Base-by-base conservation (phyloP, 1,284 basidiomycete genomes). In the Ustilago hordei region DNA sequence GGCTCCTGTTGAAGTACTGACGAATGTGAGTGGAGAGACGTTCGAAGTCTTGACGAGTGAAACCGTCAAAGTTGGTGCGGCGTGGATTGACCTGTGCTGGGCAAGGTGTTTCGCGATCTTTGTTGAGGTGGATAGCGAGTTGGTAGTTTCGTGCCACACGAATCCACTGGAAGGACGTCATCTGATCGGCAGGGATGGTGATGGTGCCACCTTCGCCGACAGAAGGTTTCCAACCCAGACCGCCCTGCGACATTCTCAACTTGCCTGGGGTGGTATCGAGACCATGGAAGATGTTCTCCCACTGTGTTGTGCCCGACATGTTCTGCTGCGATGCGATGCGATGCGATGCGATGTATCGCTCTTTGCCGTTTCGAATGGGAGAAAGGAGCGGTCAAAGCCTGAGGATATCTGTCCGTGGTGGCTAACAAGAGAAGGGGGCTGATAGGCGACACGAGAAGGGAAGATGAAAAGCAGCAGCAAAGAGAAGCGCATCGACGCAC, bases 21-120 rank as follows among this genome's bases (percentile, higher is more conserved):
- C 83, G 84, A 62, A 87, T 81, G 43, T 84, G 73, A 47, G 84
- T 79, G 11, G 81, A 75, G 53, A 88, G 79, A 15, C 82, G 67
- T 36, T 87, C 87, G 65, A 82, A 84, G 68, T 88, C 95, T 87
- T 98, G 95, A 77, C 93, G 90, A 85, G 91, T 87, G 88, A 99
- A 98, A 5, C 95, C 95, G 80, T 99, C 96, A 84, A 98, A 98
- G n/a, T 90, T 92, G 81, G 93, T 92, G 79, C 87, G 84, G 28
- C 89, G 90, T 64, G 81, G 86, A 12, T 76, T 64, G 45, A 59
- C 61, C 64, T 81, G 75, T 28, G 71, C 70, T 8, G 66, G 28
- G 1, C 61, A 72, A 45, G 81, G 81, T 1, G 67, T 60, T 8
- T 80, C 76, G 81, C 89, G 90, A 85, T 91, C 90, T 85, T 92